These are phyloP conservation scores for Pestalotiopsis sp. DNA, from an alignment of 2,329 filamentous ascomycete genomes.

Conservation along the genomic window DNA sequence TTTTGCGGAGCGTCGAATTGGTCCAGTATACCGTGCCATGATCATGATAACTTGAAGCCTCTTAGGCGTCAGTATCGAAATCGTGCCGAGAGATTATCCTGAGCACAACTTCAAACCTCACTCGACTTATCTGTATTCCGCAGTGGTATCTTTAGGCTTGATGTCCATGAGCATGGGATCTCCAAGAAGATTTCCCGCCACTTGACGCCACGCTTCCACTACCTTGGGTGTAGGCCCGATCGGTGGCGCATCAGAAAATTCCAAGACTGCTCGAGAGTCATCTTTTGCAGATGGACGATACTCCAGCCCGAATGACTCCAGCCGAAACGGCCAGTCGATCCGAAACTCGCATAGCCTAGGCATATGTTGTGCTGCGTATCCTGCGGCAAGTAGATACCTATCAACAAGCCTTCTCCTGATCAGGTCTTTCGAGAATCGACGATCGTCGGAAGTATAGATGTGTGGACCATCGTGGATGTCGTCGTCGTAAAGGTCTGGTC, in stretches of 20 bases:
- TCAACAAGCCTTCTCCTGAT: neutral
- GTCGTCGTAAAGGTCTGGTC: neutral
- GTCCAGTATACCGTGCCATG: too few species aligned
- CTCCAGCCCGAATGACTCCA: neutral
- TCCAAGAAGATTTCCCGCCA: neutral
- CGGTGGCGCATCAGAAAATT: neutral
- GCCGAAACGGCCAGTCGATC: neutral
- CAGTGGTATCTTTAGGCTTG: too few species aligned
- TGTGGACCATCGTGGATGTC: neutral
- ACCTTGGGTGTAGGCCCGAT: neutral
- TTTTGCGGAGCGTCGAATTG: too few species aligned
- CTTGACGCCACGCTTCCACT: neutral
- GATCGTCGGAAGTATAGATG: too few species aligned
- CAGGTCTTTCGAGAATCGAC: neutral
- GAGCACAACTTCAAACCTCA: too few species aligned
- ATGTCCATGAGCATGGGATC: neutral
- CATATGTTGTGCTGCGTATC: neutral
- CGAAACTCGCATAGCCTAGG: neutral
- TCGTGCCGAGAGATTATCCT: too few species aligned
- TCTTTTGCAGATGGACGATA: neutral
- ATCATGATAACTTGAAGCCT: too few species aligned
- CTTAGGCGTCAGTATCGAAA: too few species aligned
- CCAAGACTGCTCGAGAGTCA: neutral
- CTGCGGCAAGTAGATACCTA: neutral
- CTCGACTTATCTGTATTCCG: too few species aligned